Percentiles rank a stretch among this genome's conserved stretches.
These are phyloP conservation scores for Auricularia auricula-judae DNA, from an alignment of 768 basidiomycete genomes.

Conservation along the genomic window DNA sequence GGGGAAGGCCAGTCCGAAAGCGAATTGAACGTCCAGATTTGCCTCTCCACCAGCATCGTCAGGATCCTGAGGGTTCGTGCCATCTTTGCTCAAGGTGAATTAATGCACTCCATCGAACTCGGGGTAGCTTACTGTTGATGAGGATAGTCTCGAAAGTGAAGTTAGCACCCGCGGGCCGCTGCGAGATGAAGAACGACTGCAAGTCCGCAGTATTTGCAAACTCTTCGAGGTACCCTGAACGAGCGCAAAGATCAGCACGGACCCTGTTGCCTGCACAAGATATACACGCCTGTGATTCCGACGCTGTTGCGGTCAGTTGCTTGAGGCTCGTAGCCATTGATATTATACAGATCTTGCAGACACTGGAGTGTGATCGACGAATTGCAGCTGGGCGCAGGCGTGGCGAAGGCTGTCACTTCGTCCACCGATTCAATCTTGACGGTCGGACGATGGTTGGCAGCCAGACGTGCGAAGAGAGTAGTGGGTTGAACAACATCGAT, in stretches of 20 bases:
- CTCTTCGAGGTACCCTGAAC: conserved; percentile 22
- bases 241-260: no score
- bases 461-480: conserved; percentile 3
- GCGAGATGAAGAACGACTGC: conserved; percentile 36
- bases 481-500: conserved; percentile 9
- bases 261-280: no score
- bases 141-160: conserved; percentile 27
- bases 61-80: conserved; percentile 46
- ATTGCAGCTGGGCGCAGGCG: conserved; percentile 17
- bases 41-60: conserved; percentile 50
- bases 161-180: conserved; percentile 36
- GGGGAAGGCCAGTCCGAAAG: conserved; percentile 52
- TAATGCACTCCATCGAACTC: no score
- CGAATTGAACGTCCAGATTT: conserved; percentile 36
- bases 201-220: conserved; percentile 33
- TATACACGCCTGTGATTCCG: conserved; percentile 14
- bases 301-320: conserved; percentile 18
- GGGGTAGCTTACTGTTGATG: conserved; percentile 34
- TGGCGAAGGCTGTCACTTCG: background rate
- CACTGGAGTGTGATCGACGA: conserved; percentile 22
- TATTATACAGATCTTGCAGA: conserved; percentile 24
- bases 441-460: background rate
- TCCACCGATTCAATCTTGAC: background rate
- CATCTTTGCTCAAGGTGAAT: conserved; percentile 28
- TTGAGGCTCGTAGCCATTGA: conserved; percentile 15